Conservation (phyloP, 2,329 filamentous ascomycete genomes). For the Penicillium sp. region DNA sequence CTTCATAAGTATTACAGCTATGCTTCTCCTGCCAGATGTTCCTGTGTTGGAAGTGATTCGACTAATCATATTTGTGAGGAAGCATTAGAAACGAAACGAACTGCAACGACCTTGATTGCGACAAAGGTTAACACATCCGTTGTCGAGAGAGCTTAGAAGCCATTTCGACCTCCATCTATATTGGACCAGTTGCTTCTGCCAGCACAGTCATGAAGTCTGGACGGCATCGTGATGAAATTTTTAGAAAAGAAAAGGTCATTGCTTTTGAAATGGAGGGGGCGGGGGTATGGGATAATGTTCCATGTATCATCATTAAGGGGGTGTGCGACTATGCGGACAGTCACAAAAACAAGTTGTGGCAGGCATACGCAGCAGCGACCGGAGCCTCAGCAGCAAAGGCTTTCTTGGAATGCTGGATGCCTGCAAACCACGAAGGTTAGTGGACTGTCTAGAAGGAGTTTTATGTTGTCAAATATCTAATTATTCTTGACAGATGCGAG, state of each 20-base stretch:
- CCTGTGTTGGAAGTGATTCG: not conserved
- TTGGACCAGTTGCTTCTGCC: not conserved
- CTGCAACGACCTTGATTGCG: slow-evolving; percentile 19
- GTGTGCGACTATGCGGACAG: not conserved
- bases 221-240: too few relatives aligned
- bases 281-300: too few relatives aligned
- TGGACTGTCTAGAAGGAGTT: not conserved
- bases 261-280: too few relatives aligned
- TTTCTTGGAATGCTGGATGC: not conserved
- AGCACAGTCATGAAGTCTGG: too few relatives aligned
- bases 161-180: not conserved
- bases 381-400: too few relatives aligned
- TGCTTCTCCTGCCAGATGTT: not conserved
- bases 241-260: too few relatives aligned
- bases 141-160: not conserved
- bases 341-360: not conserved
- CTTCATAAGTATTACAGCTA: not conserved
- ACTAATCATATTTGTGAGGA: slow-evolving; percentile 22
- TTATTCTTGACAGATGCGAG: not conserved
- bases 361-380: too few relatives aligned
- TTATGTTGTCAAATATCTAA: not conserved
- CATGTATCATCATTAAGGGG: too few relatives aligned
- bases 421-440: not conserved
- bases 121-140: not conserved
- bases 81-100: not conserved